These are phyloP conservation scores for Mediolabrus comicus DNA, from an alignment of 108 stramenopile genomes.

Conservation along the genomic window DNA sequence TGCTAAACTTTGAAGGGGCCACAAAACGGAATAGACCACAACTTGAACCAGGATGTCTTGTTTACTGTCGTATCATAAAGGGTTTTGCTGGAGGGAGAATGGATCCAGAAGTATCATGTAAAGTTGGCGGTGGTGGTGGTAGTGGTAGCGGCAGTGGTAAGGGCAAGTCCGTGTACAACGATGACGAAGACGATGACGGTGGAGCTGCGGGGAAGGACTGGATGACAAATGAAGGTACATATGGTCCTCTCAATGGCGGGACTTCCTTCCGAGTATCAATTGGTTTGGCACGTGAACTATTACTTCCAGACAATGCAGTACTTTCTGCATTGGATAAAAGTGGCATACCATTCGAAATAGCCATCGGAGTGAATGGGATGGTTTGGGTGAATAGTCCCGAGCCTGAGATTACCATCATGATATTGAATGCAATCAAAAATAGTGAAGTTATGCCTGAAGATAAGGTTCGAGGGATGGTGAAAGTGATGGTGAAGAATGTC, in stretches of 20 bases:
- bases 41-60: constrained; percentile 58
- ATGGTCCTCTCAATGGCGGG: constrained; percentile 75
- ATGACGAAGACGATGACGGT: constrained; percentile 53
- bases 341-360: constrained; percentile 70
- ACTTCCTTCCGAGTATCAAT: constrained; percentile 57
- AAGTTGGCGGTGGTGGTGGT: constrained; percentile 43
- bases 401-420: constrained; percentile 72
- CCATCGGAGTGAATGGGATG: constrained; percentile 80
- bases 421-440: constrained; percentile 79
- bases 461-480: constrained; percentile 80
- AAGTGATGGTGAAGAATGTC: constrained; percentile 68
- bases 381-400: constrained; percentile 73
- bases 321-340: constrained; percentile 54
- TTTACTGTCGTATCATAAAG: constrained; percentile 68
- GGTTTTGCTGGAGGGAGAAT: constrained; percentile 34
- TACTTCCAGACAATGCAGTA: constrained; percentile 62
- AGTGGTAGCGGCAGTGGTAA: neutral
- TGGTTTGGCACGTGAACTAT: constrained; percentile 72
- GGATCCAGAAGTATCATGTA: constrained; percentile 74
- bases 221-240: constrained; percentile 85
- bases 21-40: constrained; percentile 83
- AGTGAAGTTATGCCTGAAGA: constrained; percentile 71
- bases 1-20: constrained; percentile 77
- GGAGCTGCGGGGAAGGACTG: constrained; percentile 77
- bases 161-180: constrained; percentile 13